These are phyloP conservation scores for Crotalaria pallida DNA, from an alignment of 306 rosid species.

Conservation along the genomic window DNA sequence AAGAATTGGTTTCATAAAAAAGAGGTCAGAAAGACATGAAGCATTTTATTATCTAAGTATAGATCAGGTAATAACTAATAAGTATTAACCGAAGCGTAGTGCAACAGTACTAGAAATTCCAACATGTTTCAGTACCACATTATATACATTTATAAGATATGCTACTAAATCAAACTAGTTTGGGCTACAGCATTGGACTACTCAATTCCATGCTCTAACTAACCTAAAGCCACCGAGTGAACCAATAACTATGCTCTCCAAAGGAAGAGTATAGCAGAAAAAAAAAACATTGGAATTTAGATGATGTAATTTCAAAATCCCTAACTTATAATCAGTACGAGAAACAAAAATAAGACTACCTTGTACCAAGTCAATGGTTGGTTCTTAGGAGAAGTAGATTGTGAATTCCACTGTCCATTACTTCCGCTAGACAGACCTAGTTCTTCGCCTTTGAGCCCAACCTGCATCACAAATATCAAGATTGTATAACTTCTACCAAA, in stretches of 20 bases:
- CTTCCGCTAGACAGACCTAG: conserved; percentile 54
- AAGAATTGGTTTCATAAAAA: not conserved
- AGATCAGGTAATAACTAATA: no score
- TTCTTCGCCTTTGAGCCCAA: conserved; percentile 90
- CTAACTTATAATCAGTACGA: not conserved
- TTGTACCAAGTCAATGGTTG: conserved; percentile 93
- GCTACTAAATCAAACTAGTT: no score
- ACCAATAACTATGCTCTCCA: not conserved
- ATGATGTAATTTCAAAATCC: not conserved
- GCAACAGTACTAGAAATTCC: no score
- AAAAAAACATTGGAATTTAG: not conserved
- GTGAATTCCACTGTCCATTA: conserved; percentile 61
- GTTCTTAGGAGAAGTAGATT: conserved; percentile 62
- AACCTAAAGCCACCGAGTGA: no score
- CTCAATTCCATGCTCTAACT: no score
- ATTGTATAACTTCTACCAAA: not conserved
- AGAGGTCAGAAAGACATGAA: no score
- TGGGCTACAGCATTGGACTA: no score
- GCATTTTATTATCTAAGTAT: no score
- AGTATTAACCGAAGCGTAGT: not conserved
- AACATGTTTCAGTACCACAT: no score
- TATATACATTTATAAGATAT: no score
- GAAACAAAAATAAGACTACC: conserved; percentile 39
- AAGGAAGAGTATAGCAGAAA: not conserved
- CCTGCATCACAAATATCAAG: conserved; percentile 38